These are phyloP conservation scores for Cinchona pubescens DNA, from an alignment of 257 asterid genomes.

Conservation along the genomic window DNA sequence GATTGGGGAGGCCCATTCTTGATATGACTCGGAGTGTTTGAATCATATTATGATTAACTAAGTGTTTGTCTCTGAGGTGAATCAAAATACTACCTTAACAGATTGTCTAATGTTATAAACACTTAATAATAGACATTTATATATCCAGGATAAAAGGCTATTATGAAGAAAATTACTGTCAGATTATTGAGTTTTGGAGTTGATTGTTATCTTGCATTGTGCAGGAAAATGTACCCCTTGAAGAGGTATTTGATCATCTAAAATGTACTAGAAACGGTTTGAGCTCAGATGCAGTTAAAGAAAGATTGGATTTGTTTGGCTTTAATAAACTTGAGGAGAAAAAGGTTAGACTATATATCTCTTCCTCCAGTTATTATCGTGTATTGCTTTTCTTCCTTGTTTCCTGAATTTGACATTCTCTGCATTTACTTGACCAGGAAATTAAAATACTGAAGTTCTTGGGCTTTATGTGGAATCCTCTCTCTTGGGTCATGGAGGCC, in stretches of 20 bases:
- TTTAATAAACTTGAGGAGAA: slow-evolving; percentile 56
- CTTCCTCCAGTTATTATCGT: background rate
- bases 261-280: slow-evolving; percentile 44
- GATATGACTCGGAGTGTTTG: no score
- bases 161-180: background rate
- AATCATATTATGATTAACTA: background rate
- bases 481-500: slow-evolving; percentile 68
- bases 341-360: slow-evolving; percentile 29
- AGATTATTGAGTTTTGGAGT: background rate
- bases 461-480: slow-evolving; percentile 68
- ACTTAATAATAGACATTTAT: background rate
- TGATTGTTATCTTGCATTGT: slow-evolving; percentile 51
- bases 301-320: slow-evolving; percentile 42
- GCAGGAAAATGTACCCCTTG: slow-evolving; percentile 54
- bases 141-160: background rate
- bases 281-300: slow-evolving; percentile 30
- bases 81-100: background rate
- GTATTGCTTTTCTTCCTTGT: background rate
- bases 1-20: no score
- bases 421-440: slow-evolving; percentile 30
- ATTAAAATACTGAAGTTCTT: slow-evolving; percentile 50
- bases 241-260: slow-evolving; percentile 46
- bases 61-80: no score
- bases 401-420: background rate
- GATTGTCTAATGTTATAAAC: background rate